Conservation (phyloP, 2,329 filamentous ascomycete genomes). For the Aureobasidium pullulans region DNA sequence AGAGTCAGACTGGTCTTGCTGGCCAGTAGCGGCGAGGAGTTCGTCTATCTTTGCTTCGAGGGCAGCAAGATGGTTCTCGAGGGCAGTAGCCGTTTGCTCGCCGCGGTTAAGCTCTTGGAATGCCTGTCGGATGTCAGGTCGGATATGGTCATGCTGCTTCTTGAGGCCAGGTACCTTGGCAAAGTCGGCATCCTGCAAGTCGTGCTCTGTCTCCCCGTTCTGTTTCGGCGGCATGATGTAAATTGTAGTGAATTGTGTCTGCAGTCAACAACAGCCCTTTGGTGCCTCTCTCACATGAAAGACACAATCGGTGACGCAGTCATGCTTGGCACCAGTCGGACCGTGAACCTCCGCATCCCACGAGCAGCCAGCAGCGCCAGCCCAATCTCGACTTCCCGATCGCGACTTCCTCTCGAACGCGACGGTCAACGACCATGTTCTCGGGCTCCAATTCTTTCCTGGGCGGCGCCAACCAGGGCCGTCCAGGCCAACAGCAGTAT, state of each 20-base stretch:
- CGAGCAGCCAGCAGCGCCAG: not conserved
- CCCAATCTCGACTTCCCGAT: not conserved
- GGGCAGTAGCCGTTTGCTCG: conserved; percentile 47
- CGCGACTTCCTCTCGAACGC: not conserved
- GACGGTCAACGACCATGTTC: conserved; percentile 57
- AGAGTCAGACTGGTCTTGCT: conserved; percentile 19
- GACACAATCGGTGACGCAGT: not conserved
- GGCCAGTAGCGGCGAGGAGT: conserved; percentile 42
- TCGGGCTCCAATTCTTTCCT: conserved; percentile 82
- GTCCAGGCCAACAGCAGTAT: conserved; percentile 51
- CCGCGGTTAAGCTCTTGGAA: conserved; percentile 47
- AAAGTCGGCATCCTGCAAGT: conserved; percentile 17
- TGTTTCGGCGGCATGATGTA: not conserved
- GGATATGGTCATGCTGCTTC: not conserved
- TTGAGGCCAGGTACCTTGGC: conserved; percentile 14
- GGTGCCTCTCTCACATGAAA: not conserved
- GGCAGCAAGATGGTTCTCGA: conserved; percentile 47
- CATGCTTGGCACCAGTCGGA: not conserved
- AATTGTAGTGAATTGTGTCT: not conserved
- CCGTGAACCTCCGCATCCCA: not conserved
- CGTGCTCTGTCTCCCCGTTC: not conserved
- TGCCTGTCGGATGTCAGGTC: conserved; percentile 30
- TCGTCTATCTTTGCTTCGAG: conserved; percentile 51
- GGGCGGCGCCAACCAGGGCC: conserved; percentile 69
- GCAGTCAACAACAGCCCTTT: not conserved